Conservation (phyloP, 148 eudicot genomes). For the Vaccinium myrtillus region DNA sequence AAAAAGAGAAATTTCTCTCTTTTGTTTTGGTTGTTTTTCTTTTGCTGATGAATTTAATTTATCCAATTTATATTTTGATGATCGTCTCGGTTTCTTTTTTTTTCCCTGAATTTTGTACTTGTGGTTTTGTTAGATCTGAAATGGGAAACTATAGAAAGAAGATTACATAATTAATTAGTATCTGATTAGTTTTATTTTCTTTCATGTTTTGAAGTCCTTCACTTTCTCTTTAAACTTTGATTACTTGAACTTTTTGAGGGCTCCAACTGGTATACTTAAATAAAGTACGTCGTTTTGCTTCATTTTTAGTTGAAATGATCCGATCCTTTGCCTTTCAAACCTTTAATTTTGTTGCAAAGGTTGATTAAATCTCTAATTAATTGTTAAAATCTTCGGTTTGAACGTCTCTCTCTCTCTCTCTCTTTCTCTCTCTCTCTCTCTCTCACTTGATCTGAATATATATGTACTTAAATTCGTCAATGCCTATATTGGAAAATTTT, state of each 20-base stretch:
- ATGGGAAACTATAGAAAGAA: slow-evolving; percentile 32
- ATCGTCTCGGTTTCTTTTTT: slow-evolving; percentile 27
- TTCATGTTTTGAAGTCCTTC: neutral
- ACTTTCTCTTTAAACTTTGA: neutral
- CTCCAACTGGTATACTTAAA: too few species aligned
- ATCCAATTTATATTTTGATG: slow-evolving; percentile 33
- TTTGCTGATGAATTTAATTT: slow-evolving; percentile 10
- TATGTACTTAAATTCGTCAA: too few species aligned
- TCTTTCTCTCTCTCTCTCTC: too few species aligned
- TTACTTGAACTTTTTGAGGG: neutral
- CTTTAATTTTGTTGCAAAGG: neutral
- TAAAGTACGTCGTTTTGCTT: neutral
- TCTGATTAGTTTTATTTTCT: neutral
- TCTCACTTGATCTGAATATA: too few species aligned
- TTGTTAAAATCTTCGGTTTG: neutral
- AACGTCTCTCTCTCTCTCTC: too few species aligned
- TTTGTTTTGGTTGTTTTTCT: neutral
- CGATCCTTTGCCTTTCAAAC: slow-evolving; percentile 7
- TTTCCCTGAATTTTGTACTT: slow-evolving; percentile 22
- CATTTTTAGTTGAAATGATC: neutral
- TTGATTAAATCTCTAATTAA: neutral
- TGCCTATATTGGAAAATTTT: too few species aligned
- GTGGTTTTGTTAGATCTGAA: slow-evolving; percentile 49
- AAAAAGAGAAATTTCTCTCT: too few species aligned
- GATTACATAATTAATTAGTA: neutral